These are phyloP conservation scores for Murraya koenigii DNA, from an alignment of 345 rosid species.

Conservation along the genomic window DNA sequence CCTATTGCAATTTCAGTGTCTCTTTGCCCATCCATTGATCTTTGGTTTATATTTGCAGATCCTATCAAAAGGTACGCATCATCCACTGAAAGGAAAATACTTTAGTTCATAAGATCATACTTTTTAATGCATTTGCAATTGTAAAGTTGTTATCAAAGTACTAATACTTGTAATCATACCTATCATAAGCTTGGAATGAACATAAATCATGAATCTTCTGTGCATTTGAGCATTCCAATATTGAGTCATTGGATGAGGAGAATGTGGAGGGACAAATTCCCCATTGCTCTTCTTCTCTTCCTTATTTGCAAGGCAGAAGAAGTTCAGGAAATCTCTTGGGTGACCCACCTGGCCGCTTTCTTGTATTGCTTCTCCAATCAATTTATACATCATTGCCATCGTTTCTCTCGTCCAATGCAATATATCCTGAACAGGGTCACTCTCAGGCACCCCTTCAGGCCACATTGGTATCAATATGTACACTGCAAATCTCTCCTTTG, in stretches of 20 bases:
- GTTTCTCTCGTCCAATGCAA: slow-evolving; percentile 92
- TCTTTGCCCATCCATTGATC: slow-evolving; percentile 85
- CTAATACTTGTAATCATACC: slow-evolving; percentile 33
- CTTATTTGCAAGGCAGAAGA: slow-evolving; percentile 91
- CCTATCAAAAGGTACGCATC: slow-evolving; percentile 66
- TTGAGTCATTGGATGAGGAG: slow-evolving; percentile 55
- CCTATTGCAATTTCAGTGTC: slow-evolving; percentile 92
- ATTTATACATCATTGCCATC: slow-evolving; percentile 72
- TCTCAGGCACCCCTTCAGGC: slow-evolving; percentile 87
- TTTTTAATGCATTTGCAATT: neutral
- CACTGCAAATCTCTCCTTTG: slow-evolving; percentile 64
- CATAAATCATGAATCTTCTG: slow-evolving; percentile 89
- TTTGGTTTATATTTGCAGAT: slow-evolving; percentile 81
- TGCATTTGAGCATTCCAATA: slow-evolving; percentile 82
- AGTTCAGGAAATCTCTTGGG: slow-evolving; percentile 77
- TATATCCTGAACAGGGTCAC: slow-evolving; percentile 80
- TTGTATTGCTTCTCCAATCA: slow-evolving; percentile 65
- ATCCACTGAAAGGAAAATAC: slow-evolving; percentile 46
- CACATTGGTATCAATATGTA: slow-evolving; percentile 93
- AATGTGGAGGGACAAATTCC: slow-evolving; percentile 50
- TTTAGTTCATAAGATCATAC: neutral
- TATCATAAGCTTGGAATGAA: slow-evolving; percentile 95
- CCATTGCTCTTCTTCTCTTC: slow-evolving; percentile 55
- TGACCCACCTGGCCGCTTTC: slow-evolving; percentile 50
- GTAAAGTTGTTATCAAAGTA: neutral